Base-by-base conservation (phyloP, 164 flowering plant genomes). In the Sedum album region DNA sequence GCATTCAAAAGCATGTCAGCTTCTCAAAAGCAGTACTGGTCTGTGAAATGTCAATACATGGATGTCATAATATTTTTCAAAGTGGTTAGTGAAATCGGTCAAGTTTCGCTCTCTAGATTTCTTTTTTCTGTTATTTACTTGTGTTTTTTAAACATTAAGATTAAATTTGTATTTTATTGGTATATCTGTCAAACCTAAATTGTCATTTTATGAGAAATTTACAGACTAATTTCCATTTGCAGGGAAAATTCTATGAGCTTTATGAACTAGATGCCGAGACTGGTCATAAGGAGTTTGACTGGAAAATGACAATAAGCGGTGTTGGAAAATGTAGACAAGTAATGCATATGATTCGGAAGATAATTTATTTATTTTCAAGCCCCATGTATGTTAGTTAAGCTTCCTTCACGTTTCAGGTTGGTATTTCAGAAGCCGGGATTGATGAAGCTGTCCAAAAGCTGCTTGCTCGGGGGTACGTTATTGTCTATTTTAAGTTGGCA, bases 281-380 rank as follows among this genome's bases (percentile, higher is more conserved):
- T 79, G 99, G 96, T 38, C 94, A 88, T 66, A 91, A 85, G 75
- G 97, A 88, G 80, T 93, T 95, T 69, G 96, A 88, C 60, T 95
- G 97, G 99, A 90, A 90, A 76, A 83, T 95, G 71, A 92, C 99
- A 75, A 64, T 80, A 39, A 92, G 96, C 53, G 97, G 99, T 51
- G 99, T 91, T 23, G 96, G 97, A 15, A 91, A 92, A 80, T 94
- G 99, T 73, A 83, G 92, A 70, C 99, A 94, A 89, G 99, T 90
- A n/a, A 68, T 13, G 33, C 33, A 57, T 28, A 13, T 26, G 23
- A 25, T 55, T 28, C 28, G 11, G 61, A 2, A 11, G 31, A 26
- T 26, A 20, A 2, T 2, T 57, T 28, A 14, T 33, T 28, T 18
- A 9, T 36, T 25, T 68, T 64, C 41, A 15, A 49, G 11, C 20